Base-by-base conservation (phyloP, 257 asterid genomes). In the Coffea canephora region DNA sequence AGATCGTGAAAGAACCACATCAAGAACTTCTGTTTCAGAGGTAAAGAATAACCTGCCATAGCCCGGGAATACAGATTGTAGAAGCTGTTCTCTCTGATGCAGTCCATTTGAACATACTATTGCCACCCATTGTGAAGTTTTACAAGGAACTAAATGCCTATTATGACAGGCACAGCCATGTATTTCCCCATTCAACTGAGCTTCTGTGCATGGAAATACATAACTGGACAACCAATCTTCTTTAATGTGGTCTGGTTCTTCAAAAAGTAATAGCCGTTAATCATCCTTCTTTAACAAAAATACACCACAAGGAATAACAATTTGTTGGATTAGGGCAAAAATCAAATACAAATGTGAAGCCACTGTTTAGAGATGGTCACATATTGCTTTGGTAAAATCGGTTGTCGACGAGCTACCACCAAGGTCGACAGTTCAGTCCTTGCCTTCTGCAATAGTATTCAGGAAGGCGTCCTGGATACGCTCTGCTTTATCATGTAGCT, bases 371-470 rank as follows among this genome's bases (percentile, higher is more conserved):
- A 94, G 83, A 77, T 91, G 90, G 71, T 91, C 97, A 41, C 97
- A 91, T 78, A 93, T 94, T 41, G 98, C 98, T 34, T 91, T 88
- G 36, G 98, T 94, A 87, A 93, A 94, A 21, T 92, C 98, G 0
- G 92, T 81, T 14, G 98, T 94, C 3, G 91, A 82, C 25, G 98
- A 81, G 68, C 85, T 90, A n/a, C 98, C 98, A 41, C 98, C 98
- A 66, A 94, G 98, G 83, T 94, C 98, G 15, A 88, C 95, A 23
- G 98, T 93, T 82, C 98, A 83, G 86, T 90, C 93, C 85, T 90
- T 93, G 31, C 98, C 98, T 80, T 92, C 98, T 23, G 98, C 96
- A 77, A 93, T 94, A 3, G 98, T 94, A 66, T 87, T 90, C 88
- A 94, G 75, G 71, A 94, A 84, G 5, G 97, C 98, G 21, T 89